These are phyloP conservation scores for Agrostemma githago DNA, from an alignment of 148 eudicot genomes.

Conservation along the genomic window DNA sequence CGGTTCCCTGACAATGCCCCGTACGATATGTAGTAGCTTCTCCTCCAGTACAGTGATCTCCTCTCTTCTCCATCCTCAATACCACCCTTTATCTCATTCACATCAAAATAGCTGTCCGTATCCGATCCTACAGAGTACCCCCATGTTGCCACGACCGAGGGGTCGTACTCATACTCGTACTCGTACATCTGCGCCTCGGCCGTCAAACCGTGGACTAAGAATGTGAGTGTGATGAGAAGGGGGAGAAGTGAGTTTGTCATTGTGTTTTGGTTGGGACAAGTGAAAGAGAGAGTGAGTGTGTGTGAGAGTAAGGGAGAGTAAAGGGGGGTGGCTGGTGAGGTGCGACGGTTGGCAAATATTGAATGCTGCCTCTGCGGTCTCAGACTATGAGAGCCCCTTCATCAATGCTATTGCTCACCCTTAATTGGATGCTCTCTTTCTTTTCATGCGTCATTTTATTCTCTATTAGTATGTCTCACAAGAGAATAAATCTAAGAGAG, in stretches of 20 bases:
- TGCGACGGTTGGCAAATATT: slow-evolving; percentile 28
- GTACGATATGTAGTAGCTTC: slow-evolving; percentile 64
- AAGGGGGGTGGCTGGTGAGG: not conserved
- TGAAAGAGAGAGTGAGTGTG: not conserved
- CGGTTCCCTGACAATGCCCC: slow-evolving; percentile 69
- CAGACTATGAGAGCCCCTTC: not conserved
- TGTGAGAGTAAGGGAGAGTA: not conserved
- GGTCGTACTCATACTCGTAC: slow-evolving; percentile 4
- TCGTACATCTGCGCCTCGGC: slow-evolving; percentile 17
- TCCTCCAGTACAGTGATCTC: slow-evolving; percentile 53
- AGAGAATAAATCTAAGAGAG: no score
- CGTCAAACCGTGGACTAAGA: not conserved
- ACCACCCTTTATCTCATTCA: not conserved
- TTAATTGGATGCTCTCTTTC: slow-evolving; percentile 11
- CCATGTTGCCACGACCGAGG: slow-evolving; percentile 4
- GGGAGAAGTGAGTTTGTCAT: not conserved
- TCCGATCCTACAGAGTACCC: not conserved
- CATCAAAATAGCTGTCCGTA: not conserved
- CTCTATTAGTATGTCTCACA: no score
- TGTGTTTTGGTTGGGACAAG: not conserved
- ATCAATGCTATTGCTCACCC: slow-evolving; percentile 14
- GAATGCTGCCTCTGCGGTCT: not conserved
- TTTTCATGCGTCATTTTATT: no score
- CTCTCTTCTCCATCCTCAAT: slow-evolving; percentile 11
- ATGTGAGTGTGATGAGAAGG: not conserved